These are phyloP conservation scores for Epichloe elymi DNA, from an alignment of 2,329 filamentous ascomycete genomes.

Conservation along the genomic window DNA sequence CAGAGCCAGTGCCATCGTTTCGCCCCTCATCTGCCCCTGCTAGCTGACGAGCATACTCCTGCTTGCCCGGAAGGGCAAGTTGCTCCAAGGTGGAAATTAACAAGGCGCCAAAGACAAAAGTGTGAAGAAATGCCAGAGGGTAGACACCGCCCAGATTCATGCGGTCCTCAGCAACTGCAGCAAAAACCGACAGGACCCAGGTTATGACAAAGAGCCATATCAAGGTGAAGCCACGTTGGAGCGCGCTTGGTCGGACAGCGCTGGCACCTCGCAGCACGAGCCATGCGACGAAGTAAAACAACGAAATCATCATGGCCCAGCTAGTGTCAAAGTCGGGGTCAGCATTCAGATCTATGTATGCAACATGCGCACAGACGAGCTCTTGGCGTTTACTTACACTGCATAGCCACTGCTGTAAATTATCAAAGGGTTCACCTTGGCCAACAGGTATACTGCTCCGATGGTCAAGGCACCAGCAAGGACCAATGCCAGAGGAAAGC, in stretches of 20 bases:
- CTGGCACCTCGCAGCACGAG: conserved; percentile 67
- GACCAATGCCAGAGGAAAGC: conserved; percentile 64
- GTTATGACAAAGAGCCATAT: conserved; percentile 72
- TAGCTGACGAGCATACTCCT: conserved; percentile 50
- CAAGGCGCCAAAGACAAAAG: conserved; percentile 59
- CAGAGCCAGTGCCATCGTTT: conserved; percentile 20
- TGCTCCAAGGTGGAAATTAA: conserved; percentile 68
- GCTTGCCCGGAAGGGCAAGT: conserved; percentile 60
- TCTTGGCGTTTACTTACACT: conserved; percentile 33
- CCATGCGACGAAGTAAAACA: conserved; percentile 75
- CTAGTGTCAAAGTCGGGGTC: conserved; percentile 15
- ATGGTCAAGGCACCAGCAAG: conserved; percentile 57
- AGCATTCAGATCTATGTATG: conserved; percentile 4
- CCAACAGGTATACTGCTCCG: conserved; percentile 59
- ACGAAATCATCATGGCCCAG: conserved; percentile 74
- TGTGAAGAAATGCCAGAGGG: conserved; percentile 67
- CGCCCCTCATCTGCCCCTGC: conserved; percentile 34
- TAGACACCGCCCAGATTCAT: conserved; percentile 65
- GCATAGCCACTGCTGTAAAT: conserved; percentile 82
- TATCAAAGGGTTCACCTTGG: conserved; percentile 78
- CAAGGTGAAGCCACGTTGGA: conserved; percentile 68
- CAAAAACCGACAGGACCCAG: conserved; percentile 59
- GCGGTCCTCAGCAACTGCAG: conserved; percentile 65
- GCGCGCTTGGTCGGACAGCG: conserved; percentile 68
- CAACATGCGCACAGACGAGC: neutral